Evolutionary conservation across 2,329 filamentous ascomycete genomes (phyloP).

Genomic region (Fusarium circinatum): DNA sequence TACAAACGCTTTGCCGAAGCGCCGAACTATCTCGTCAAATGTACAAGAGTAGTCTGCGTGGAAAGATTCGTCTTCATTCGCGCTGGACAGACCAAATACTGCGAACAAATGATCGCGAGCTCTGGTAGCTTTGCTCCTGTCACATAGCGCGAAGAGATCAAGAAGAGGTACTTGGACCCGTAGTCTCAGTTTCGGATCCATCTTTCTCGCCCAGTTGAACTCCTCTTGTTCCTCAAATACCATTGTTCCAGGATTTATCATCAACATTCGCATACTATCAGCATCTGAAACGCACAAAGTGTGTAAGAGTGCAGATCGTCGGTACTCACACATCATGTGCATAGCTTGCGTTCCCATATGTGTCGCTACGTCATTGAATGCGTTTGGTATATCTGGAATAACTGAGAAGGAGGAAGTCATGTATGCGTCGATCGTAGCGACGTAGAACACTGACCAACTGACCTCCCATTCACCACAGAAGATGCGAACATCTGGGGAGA

Average conservation of each 20-base stretch:
- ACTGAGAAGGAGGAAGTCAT: neutral
- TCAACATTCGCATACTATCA: neutral
- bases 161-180: neutral
- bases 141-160: neutral
- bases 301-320: rapidly evolving
- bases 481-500: neutral
- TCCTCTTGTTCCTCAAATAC: neutral
- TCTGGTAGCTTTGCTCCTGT: neutral
- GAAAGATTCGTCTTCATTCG: rapidly evolving
- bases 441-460: neutral
- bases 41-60: rapidly evolving
- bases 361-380: neutral
- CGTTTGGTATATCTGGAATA: neutral
- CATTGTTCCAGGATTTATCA: neutral
- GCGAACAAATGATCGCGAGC: neutral
- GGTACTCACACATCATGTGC: neutral
- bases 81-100: rapidly evolving
- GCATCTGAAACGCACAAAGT: rapidly evolving
- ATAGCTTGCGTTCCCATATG: neutral
- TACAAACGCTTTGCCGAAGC: neutral
- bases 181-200: neutral
- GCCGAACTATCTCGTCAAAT: neutral
- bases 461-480: neutral
- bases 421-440: neutral
- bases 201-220: neutral